Conservation (phyloP, 306 rosid species). For the Pachyrhizus erosus region DNA sequence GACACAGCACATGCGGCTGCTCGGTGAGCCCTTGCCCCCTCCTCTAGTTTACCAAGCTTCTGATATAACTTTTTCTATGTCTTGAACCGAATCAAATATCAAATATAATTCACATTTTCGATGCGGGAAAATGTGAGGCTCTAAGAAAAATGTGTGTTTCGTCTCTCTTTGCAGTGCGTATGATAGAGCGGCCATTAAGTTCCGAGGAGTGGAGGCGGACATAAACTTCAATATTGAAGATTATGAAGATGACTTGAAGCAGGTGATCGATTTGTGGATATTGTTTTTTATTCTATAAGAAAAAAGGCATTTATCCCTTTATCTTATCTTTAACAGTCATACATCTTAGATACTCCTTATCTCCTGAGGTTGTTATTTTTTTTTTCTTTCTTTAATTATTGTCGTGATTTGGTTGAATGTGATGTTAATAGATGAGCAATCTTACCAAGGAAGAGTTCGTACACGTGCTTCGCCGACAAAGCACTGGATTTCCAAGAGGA, state of each 20-base stretch:
- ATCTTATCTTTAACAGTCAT: conserved; percentile 45
- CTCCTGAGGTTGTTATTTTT: neutral
- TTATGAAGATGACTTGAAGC: conserved; percentile 94
- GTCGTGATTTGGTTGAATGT: neutral
- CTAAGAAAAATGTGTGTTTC: neutral
- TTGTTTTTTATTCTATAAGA: neutral
- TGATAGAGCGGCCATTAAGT: conserved; percentile 97
- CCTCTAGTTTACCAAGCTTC: conserved; percentile 31
- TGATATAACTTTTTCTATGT: conserved; percentile 21
- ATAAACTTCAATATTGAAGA: conserved; percentile 93
- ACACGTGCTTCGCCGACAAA: conserved; percentile 99
- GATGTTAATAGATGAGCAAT: conserved; percentile 78
- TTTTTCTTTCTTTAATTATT: neutral
- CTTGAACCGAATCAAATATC: conserved; percentile 7
- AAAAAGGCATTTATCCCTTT: neutral
- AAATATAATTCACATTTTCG: neutral
- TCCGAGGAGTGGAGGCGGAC: conserved; percentile 94
- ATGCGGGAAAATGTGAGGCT: conserved; percentile 15
- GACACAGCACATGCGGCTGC: conserved; percentile 99
- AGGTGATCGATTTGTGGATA: conserved; percentile 50
- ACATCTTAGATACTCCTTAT: conserved; percentile 32
- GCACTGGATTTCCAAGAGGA: conserved; percentile 99
- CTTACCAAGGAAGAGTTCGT: conserved; percentile 97
- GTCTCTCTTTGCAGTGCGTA: conserved; percentile 72
- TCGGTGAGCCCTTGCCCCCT: conserved; percentile 65